phyloP scores from a whole-genome alignment of 1,284 basidiomycete genomes.

The Cystobasidium slooffiae region DNA sequence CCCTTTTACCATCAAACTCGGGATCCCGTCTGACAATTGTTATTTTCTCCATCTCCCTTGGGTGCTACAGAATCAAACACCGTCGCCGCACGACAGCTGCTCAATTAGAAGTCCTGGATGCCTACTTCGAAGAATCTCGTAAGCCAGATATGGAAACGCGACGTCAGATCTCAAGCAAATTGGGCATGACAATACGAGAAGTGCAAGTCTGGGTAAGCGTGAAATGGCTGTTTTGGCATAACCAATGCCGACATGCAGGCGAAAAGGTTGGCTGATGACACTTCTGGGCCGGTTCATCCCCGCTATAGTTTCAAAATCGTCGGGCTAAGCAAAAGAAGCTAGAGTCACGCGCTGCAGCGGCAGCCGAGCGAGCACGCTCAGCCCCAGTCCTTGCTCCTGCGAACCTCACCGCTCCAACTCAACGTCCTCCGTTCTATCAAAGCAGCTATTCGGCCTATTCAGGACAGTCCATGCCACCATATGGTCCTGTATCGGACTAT shows the following conservation, averaged over 20 bases:
- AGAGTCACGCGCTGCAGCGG: slow-evolving; percentile 35
- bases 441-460: background rate
- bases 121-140: slow-evolving; percentile 79
- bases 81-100: slow-evolving; percentile 53
- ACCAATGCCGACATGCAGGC: too few relatives aligned
- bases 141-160: slow-evolving; percentile 83
- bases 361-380: background rate
- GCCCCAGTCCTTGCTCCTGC: background rate
- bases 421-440: background rate
- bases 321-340: slow-evolving; percentile 55
- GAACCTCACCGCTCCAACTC: background rate
- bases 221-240: background rate
- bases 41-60: background rate
- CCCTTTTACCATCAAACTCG: background rate
- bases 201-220: slow-evolving; percentile 72
- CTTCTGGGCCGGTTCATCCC: background rate
- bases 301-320: slow-evolving; percentile 55
- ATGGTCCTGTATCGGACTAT: background rate
- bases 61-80: slow-evolving; percentile 52
- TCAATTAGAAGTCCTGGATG: slow-evolving; percentile 69
- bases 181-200: slow-evolving; percentile 87
- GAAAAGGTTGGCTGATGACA: too few relatives aligned
- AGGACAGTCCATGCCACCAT: background rate
- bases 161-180: slow-evolving; percentile 74
- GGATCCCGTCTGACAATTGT: background rate